Evolutionary conservation across 805 yeast genomes (phyloP), one percentile per base, ranked within the genome.

Genomic region (Candida qinlingensis): DNA sequence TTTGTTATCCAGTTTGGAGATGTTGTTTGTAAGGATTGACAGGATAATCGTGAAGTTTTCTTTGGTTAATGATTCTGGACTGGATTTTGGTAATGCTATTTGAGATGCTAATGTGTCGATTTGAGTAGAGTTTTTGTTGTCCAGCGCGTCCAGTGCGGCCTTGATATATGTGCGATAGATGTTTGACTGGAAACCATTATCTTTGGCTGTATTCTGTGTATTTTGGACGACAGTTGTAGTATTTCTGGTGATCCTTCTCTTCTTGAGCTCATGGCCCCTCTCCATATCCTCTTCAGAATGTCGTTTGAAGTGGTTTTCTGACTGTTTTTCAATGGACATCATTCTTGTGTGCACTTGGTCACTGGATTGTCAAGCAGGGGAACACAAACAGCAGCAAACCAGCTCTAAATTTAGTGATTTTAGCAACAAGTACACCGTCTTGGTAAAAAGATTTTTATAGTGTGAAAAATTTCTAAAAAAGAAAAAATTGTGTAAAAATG

Each of bases 121-220:
- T 48, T 80, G 83, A 1, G 74, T 61, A 27, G 76, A 54, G 61
- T 84, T 87, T 33, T 71, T 70, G 70, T 75, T 77, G 48, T 84
- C 90, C 58, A 86, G 69, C 46, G 84, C 77, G 43, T 81, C 86
- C 54, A 88, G 67, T 31, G 92, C 94, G 46, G 87, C 75, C 54
- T 75, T 75, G 35, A 86, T 80, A 59, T 76, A 76, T 39, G 76
- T 62, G 36, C 59, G 53, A 55, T 68, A 71, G 64, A 71, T 61
- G 41, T 66, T 66, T 36, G 62, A 50, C 7, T 71, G 66, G 47
- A 71, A 67, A 9, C 38, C 36, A 3, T 34, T 11, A 3, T 38
- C 42, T 33, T 8, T 31, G 8, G 34, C 11, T 31, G 34, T 8
- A 31, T 31, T 31, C 34, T 31, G 34, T 31, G 34, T 8, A 42